Base-by-base conservation (phyloP, 192 early-diverging fungal genomes). In the Dissophora ornata region DNA sequence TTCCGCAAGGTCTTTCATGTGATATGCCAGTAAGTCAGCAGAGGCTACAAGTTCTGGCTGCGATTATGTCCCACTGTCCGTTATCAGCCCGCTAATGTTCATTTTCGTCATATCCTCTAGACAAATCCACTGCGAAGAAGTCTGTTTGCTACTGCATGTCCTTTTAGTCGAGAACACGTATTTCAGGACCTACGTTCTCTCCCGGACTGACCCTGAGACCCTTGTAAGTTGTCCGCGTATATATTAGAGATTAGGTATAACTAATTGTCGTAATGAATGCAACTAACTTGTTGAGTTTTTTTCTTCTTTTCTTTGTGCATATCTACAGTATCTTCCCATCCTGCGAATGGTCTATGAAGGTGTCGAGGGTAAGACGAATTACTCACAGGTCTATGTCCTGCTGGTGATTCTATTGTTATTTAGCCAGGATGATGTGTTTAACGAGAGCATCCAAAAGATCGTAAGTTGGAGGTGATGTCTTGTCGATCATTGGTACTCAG, bases 151-250 rank as follows among this genome's bases (percentile, higher is more conserved):
- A 16, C 74, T 93, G 53, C 91, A 93, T 62, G 62, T 83, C 5
- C 64, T 92, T 15, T 56, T 93, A 32, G 67, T 91, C 3, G 86
- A 89, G 50, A 93, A 92, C 50, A 82, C 85, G 11, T 80, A 80
- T 16, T 93, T 93, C 60, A 67, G 87, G 32, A 88, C 85, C 13
- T 93, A 91, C 68, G 84, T 93, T 3, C 59, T 93, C 18, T 93
- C 92, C 3, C 71, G 90, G 16, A 90, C 89, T 0, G 92, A 93
- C 61, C 92, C 91, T 6, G 92, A 93, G 58, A 88, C 85, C n/a
- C 71, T 93, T 69, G 89, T 92, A 80, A 68, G 71, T n/a, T n/a
- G n/a, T n/a, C n/a, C n/a, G n/a, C n/a, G n/a, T n/a, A n/a, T n/a
- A n/a, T n/a, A n/a, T n/a, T n/a, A n/a, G n/a, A n/a, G n/a, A n/a